phyloP scores from a whole-genome alignment of 805 yeast species.

The Lipomyces sp. region DNA sequence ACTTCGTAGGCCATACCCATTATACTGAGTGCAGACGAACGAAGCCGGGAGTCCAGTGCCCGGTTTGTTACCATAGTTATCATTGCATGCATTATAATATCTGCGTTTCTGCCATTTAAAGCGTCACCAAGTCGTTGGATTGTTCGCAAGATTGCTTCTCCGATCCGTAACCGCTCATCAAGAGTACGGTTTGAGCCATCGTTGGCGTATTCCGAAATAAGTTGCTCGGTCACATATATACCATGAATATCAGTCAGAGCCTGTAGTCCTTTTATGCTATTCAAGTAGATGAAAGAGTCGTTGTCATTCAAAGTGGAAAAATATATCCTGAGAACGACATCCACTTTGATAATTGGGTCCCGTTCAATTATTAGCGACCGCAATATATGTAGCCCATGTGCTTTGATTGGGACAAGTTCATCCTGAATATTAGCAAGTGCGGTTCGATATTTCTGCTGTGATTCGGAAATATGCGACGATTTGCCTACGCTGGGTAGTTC shows the following conservation, averaged over 20 bases:
- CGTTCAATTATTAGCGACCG: conserved; percentile 51
- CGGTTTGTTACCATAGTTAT: conserved; percentile 35
- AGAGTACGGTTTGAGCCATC: conserved; percentile 38
- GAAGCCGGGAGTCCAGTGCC: conserved; percentile 51
- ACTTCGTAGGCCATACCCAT: conserved; percentile 66
- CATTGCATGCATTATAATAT: conserved; percentile 45
- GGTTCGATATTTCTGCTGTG: conserved; percentile 42
- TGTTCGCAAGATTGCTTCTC: conserved; percentile 71
- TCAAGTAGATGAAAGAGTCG: conserved; percentile 85
- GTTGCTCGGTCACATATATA: conserved; percentile 39
- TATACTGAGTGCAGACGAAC: conserved; percentile 86
- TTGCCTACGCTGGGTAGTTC: conserved; percentile 3
- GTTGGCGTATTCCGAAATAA: conserved; percentile 40
- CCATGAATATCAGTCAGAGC: conserved; percentile 51
- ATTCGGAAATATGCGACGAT: conserved; percentile 12
- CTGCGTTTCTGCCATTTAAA: conserved; percentile 47
- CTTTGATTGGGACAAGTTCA: conserved; percentile 77
- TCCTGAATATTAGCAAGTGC: conserved; percentile 72
- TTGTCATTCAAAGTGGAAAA: conserved; percentile 63
- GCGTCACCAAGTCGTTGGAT: conserved; percentile 50
- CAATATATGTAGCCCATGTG: conserved; percentile 72
- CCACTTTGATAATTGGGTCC: conserved; percentile 49
- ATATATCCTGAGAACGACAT: conserved; percentile 59
- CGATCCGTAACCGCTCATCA: conserved; percentile 73
- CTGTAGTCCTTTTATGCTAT: conserved; percentile 75